Evolutionary conservation across 345 rosid species (phyloP), one percentile per base, ranked within the genome.

Genomic region (Carallia brachiata): DNA sequence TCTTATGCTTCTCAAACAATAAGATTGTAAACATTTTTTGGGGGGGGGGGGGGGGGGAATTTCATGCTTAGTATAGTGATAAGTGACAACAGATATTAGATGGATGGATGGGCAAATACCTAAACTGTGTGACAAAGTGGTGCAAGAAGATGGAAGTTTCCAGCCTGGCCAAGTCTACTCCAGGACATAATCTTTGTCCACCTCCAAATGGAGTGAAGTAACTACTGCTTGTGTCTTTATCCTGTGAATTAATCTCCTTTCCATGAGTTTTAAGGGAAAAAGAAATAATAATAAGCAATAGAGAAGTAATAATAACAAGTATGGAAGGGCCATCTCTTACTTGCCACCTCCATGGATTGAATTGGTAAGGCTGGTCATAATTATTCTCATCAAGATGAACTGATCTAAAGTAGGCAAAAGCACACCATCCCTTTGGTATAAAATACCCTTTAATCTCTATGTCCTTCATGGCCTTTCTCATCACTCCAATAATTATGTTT

Each of bases 321-420:
- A 50, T 10, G 10, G 6, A 53, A 53, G 27, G 6, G 19, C 28
- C 28, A 19, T 54, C 58, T 54, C 87, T 84, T 88, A 95, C 98
- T 80, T 87, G 92, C 99, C 98, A 92, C 66, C 98, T 90, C 99
- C 96, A 92, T 10, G 99, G 99, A 77, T 92, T 79, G 68, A 95
- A 95, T 59, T 83, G 74, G 79, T 92, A 86, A 50, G 99, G 99
- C 68, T 82, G 78, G 56, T 90, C 91, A 68, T 90, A 95, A 70
- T 86, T 76, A 77, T 58, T 82, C 66, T 87, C 89, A 75, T 95
- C 99, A 63, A 95, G 98, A 83, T 95, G 99, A 53, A 95, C 91
- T 23, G 98, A 95, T 81, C 98, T 80, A 39, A 92, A 85, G 77
- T 89, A 95, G 4, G 91, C 85, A 17, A 95, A 79, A 78, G 87